Evolutionary conservation across 1,284 basidiomycete species (phyloP).

Genomic region (Thecaphora frezii): DNA sequence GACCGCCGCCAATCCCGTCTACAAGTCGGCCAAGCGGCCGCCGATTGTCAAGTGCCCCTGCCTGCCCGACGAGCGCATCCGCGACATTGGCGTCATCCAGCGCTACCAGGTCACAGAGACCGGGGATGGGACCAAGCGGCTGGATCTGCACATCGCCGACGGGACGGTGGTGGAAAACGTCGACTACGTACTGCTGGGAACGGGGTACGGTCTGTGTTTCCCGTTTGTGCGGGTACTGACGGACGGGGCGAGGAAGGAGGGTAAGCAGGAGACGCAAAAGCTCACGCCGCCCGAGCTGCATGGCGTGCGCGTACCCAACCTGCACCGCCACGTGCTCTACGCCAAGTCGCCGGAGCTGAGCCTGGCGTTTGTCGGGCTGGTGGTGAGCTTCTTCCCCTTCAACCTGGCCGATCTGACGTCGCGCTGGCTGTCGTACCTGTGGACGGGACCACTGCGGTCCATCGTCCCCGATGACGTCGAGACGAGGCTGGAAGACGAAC

Average conservation of each 20-base stretch:
- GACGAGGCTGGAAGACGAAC: constrained; percentile 12
- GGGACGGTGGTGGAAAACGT: constrained; percentile 27
- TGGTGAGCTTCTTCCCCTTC: constrained; percentile 38
- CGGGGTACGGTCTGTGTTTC: constrained; percentile 38
- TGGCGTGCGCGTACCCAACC: constrained; percentile 15
- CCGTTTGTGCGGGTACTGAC: constrained; percentile 37
- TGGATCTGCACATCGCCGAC: constrained; percentile 34
- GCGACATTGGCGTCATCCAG: constrained; percentile 38
- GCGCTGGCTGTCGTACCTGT: constrained; percentile 31
- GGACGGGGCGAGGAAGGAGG: constrained; percentile 10
- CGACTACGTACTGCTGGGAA: constrained; percentile 37
- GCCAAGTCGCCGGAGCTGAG: constrained; percentile 12
- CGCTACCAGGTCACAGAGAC: constrained; percentile 11
- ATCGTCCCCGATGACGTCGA: constrained; percentile 9
- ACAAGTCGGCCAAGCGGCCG: constrained; percentile 18
- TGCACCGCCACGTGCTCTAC: constrained; percentile 34
- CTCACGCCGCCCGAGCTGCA: constrained; percentile 15
- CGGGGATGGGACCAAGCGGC: constrained; percentile 8
- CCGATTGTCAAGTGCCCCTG: constrained; percentile 29
- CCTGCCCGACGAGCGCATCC: constrained; percentile 40
- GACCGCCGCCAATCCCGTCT: constrained; percentile 23
- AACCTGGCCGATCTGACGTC: constrained; percentile 25
- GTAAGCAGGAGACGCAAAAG: neutral
- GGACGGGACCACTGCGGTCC: constrained; percentile 24
- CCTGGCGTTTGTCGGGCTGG: constrained; percentile 35